Conservation (phyloP, 2,329 filamentous ascomycete genomes). For the Leptographium procerum region DNA sequence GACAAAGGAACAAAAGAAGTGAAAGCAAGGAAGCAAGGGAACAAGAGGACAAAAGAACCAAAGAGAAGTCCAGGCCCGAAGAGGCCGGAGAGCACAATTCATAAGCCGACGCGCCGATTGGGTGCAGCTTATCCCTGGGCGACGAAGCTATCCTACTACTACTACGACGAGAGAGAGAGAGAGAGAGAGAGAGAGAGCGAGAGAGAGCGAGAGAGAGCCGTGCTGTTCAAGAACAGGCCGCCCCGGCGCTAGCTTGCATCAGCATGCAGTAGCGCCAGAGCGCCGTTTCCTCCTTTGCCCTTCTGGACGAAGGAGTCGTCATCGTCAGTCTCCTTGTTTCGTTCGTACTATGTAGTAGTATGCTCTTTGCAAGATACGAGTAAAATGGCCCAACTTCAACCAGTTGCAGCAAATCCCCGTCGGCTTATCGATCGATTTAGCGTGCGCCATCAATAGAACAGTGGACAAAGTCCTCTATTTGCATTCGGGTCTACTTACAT, state of each 20-base stretch:
- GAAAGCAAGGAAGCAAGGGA: too few species aligned
- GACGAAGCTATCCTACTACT: background rate
- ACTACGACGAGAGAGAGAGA: too few species aligned
- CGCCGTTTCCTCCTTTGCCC: background rate
- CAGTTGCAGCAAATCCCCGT: background rate
- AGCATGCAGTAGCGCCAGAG: background rate
- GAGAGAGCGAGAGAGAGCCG: too few species aligned
- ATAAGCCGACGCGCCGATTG: background rate
- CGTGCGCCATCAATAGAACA: background rate
- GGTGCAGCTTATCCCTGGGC: too few species aligned
- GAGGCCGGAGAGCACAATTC: background rate
- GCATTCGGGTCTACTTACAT: too few species aligned
- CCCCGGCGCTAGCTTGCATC: too few species aligned
- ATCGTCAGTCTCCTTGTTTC: background rate
- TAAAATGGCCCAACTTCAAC: background rate
- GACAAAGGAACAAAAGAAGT: too few species aligned
- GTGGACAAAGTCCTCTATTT: too few species aligned
- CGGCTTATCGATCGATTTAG: background rate
- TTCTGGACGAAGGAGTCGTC: background rate
- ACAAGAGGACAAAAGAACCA: background rate
- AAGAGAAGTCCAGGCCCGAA: background rate
- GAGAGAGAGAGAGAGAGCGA: too few species aligned
- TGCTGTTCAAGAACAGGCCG: too few species aligned
- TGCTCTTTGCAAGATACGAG: too few species aligned
- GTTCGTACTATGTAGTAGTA: too few species aligned